Evolutionary conservation across 371 early-diverging fungal genomes (phyloP), one percentile per base, ranked within the genome.

Genomic region (Racocetra persica): DNA sequence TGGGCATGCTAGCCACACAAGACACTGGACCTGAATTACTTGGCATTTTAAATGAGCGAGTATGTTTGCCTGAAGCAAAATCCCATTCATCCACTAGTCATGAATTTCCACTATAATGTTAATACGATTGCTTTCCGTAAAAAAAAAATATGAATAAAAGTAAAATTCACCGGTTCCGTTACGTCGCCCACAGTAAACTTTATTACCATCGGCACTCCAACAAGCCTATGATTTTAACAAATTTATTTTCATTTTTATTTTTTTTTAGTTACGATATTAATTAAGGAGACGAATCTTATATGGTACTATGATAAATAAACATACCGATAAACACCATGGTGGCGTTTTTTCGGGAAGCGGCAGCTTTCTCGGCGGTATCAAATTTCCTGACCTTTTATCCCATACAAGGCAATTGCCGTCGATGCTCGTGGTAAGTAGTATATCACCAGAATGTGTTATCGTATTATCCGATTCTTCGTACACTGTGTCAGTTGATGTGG

Each of bases 11-110:
- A 18, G 87, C 84, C 26, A 98, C 94, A 82, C 86, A 90, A 2
- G 93, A 92, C 2, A 98, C 97, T 0, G 96, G 94, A 0, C 99
- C 99, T 14, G 97, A 97, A 83, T 95, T 95, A 26, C 88, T 87
- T 20, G 99, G 98, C 88, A 98, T 90, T 52, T 89, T 89, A 71
- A 98, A 87, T 0, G 93, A 89, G 57, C 93, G 91, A 14, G 94
- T 84, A 57, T 90, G 83, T 57, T 89, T 87, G 24, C 93, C 94
- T 55, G 89, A 88, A 0, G 85, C 89, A 82, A 93, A 86, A 83
- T 97, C 96, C 85, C 90, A 96, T 84, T 97, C 97, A 84, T 98
- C 98, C 18, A 98, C 94, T 79, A 18, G 14, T 36, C 83, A 41
- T 32, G 36, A 32, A 72, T 51, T n/a, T 51, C 80, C 16, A 45